These are phyloP conservation scores for Cornus kousa DNA, from an alignment of 148 eudicot genomes.

Conservation along the genomic window DNA sequence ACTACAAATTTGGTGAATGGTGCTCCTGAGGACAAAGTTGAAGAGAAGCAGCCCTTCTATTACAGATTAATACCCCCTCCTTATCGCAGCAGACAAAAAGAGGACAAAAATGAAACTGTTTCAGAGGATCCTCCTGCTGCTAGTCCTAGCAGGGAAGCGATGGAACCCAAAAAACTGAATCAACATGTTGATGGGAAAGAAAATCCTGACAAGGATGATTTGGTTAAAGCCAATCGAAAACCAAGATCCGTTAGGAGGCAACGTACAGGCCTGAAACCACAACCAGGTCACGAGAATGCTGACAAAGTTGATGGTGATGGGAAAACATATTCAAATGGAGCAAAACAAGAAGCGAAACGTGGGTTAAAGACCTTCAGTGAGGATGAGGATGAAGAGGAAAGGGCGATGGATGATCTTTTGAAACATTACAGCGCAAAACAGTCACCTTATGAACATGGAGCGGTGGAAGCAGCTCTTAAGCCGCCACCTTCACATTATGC, in stretches of 20 bases:
- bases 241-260: constrained; percentile 71
- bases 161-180: no score
- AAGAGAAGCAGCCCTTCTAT: no score
- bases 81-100: no score
- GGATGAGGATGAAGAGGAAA: constrained; percentile 24
- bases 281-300: constrained; percentile 18
- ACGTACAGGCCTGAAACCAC: constrained; percentile 25
- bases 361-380: constrained; percentile 7
- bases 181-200: no score
- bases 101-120: no score
- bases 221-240: not conserved
- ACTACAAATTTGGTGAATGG: no score
- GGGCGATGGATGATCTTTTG: constrained; percentile 20
- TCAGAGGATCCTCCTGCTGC: no score
- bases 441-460: constrained; percentile 1
- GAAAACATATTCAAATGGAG: constrained; percentile 14
- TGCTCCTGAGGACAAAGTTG: no score
- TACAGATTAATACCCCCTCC: no score
- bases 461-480: constrained; percentile 7
- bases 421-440: constrained; percentile 21
- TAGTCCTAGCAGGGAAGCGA: no score
- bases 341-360: constrained; percentile 18
- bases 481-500: not conserved
- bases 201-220: no score
- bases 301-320: not conserved